Conservation (phyloP, 306 rosid species). For the Prunus persica region DNA sequence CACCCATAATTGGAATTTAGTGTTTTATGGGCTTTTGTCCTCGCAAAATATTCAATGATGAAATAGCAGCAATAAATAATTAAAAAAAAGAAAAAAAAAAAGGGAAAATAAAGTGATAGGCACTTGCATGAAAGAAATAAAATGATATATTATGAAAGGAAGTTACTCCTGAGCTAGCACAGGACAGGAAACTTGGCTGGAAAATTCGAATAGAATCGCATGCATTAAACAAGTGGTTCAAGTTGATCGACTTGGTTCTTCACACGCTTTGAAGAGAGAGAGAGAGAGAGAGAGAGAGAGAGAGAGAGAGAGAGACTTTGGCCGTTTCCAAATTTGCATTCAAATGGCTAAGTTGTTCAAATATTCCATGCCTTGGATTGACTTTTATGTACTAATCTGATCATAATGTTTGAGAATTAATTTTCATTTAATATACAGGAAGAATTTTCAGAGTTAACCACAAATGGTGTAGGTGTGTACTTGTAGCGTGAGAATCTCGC, state of each 20-base stretch:
- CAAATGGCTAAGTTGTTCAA: neutral
- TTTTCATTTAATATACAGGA: neutral
- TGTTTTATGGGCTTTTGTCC: neutral
- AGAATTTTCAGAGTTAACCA: neutral
- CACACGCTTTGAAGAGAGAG: neutral
- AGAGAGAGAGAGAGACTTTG: constrained; percentile 1
- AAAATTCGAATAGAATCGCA: neutral
- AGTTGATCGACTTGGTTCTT: neutral
- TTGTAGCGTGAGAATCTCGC: neutral
- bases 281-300: constrained; percentile 6
- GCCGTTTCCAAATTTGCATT: constrained; percentile 3
- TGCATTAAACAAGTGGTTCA: neutral
- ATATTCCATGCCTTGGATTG: neutral
- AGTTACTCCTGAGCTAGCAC: neutral
- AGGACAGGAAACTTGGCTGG: neutral
- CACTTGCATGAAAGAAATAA: neutral
- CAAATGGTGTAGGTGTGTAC: neutral
- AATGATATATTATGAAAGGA: neutral
- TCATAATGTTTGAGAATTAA: neutral
- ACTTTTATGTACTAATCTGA: neutral
- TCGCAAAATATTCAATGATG: neutral
- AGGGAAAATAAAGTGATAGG: neutral
- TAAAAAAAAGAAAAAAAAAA: too few species aligned
- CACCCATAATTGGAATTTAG: too few species aligned
- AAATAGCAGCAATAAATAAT: too few species aligned